Evolutionary conservation across 2,329 filamentous ascomycete species (phyloP).

Genomic region (Ophioceras dolichostomum): DNA sequence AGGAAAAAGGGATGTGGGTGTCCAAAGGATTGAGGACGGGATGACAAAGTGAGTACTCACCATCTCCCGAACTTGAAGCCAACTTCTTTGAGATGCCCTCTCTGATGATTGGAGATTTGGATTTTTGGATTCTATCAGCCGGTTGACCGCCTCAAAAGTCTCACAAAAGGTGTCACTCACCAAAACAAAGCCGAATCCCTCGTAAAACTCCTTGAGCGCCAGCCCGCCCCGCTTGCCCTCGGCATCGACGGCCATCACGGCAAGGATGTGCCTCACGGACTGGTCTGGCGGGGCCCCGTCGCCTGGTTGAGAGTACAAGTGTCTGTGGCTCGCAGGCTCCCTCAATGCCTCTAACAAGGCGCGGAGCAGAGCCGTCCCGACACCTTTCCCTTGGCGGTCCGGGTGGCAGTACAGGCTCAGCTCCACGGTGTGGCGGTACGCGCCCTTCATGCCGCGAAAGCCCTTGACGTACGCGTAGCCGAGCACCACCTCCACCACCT

Average conservation of each 20-base stretch:
- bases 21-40: too few relatives aligned
- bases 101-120: too few relatives aligned
- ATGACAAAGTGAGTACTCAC: too few relatives aligned
- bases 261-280: not conserved
- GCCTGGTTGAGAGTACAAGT: not conserved
- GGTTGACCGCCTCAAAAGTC: too few relatives aligned
- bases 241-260: not conserved
- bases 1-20: too few relatives aligned
- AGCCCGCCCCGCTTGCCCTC: not conserved
- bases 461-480: not conserved
- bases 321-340: not conserved
- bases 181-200: not conserved
- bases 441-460: not conserved
- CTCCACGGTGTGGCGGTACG: not conserved
- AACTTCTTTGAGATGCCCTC: not conserved
- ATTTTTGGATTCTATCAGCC: too few relatives aligned
- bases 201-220: not conserved
- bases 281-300: not conserved
- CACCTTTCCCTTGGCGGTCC: not conserved
- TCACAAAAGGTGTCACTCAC: too few relatives aligned
- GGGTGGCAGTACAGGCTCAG: not conserved
- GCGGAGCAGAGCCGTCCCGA: not conserved
- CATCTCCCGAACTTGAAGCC: not conserved
- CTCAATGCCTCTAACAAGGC: not conserved
- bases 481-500: not conserved